Percentiles rank a stretch among this genome's conserved stretches.
Conservation (phyloP, 495 filamentous ascomycete genomes). For the Penicillium canariense region DNA sequence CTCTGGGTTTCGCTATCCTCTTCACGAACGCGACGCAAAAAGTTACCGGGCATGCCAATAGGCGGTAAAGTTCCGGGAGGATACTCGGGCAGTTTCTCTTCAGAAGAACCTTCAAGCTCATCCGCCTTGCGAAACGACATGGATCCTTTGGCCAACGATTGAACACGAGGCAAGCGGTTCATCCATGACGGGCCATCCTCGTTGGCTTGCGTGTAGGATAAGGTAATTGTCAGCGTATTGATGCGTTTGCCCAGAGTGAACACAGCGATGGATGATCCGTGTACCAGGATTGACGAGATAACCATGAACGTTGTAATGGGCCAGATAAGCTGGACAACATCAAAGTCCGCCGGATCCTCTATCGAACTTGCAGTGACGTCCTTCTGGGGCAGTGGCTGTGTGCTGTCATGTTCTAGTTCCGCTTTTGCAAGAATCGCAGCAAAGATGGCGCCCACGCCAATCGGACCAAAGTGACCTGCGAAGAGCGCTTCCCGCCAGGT, state of each 20-base stretch:
- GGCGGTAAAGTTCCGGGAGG: conserved; percentile 80
- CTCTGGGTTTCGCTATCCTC: conserved; percentile 56
- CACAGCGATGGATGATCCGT: conserved; percentile 96
- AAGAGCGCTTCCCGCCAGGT: conserved; percentile 98
- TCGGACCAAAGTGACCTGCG: conserved; percentile 97
- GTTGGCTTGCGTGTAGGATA: conserved; percentile 88
- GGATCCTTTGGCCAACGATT: conserved; percentile 74
- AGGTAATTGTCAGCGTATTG: conserved; percentile 91
- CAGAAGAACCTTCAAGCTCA: conserved; percentile 48
- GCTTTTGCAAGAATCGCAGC: conserved; percentile 88
- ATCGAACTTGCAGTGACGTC: conserved; percentile 49
- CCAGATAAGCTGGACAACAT: conserved; percentile 83
- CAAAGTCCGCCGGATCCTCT: conserved; percentile 52
- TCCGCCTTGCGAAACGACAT: conserved; percentile 74
- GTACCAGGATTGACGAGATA: conserved; percentile 89
- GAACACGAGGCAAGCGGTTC: conserved; percentile 85
- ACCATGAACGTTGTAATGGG: conserved; percentile 94
- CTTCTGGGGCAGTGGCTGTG: conserved; percentile 67
- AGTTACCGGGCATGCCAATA: conserved; percentile 70
- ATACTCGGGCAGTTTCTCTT: conserved; percentile 64
- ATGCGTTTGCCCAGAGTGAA: conserved; percentile 98
- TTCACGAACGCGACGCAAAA: conserved; percentile 77
- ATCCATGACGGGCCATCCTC: conserved; percentile 94
- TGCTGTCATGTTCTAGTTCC: conserved; percentile 72
- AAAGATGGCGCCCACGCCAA: conserved; percentile 96